A percentile compares a stretch with the other conserved stretches of the same genome.
Conservation (phyloP, 176 grass and related monocot genomes). For the Oryza coarctata region DNA sequence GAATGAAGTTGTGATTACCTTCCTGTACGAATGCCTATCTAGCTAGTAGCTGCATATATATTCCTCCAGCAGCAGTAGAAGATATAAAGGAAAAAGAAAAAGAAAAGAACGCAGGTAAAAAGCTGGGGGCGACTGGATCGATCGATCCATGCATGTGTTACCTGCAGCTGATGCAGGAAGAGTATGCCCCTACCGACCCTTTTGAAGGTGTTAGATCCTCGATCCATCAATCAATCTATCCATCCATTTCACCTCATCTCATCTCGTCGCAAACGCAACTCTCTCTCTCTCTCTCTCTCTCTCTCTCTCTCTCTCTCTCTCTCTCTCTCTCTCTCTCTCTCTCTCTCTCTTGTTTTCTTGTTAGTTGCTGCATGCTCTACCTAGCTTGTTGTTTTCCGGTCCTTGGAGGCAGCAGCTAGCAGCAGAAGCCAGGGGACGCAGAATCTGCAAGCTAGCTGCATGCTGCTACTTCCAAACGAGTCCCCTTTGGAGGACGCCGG, state of each 20-base stretch:
- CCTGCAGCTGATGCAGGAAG: not conserved
- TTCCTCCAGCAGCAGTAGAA: not conserved
- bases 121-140: not conserved
- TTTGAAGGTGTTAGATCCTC: not conserved
- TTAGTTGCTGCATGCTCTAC: not conserved
- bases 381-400: not conserved
- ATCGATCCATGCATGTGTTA: not conserved
- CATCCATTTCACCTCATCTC: not conserved
- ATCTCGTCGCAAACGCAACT: not conserved
- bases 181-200: not conserved
- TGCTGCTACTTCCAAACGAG: not conserved
- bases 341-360: not conserved
- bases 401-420: not conserved
- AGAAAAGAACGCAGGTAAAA: not conserved
- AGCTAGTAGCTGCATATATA: not conserved
- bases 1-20: too few species aligned
- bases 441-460: not conserved
- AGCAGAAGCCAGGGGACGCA: not conserved
- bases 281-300: not conserved
- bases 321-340: not conserved
- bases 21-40: not conserved
- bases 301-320: not conserved
- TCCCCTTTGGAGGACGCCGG: not conserved
- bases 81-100: not conserved
- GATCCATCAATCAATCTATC: not conserved